phyloP scores from a whole-genome alignment of 116 monocot species.

The Phalaenopsis hybrid region DNA sequence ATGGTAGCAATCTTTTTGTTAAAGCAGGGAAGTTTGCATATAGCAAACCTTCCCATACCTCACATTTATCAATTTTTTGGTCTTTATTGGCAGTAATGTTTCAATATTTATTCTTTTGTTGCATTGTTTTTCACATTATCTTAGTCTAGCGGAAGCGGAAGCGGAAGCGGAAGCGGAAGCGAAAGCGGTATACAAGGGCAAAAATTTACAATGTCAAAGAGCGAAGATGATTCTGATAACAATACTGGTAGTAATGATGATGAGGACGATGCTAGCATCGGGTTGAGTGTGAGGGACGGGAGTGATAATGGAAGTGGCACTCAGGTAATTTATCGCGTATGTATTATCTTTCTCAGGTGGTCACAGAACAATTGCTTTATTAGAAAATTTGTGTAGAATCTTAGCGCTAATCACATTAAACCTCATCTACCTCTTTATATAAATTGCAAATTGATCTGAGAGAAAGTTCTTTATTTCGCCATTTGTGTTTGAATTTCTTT shows the following conservation, averaged over 20 bases:
- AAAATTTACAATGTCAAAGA: conserved; percentile 48
- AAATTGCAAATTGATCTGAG: not conserved
- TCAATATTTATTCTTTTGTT: not conserved
- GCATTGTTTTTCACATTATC: not conserved
- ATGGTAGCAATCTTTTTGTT: not conserved
- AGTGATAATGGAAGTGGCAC: conserved; percentile 89
- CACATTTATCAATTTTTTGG: not conserved
- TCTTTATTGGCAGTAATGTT: not conserved
- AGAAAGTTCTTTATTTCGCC: not conserved
- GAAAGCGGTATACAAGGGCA: conserved; percentile 82
- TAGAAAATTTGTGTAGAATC: not conserved
- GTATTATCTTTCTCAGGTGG: not conserved
- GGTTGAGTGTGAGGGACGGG: conserved; percentile 47
- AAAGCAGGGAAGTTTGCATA: not conserved
- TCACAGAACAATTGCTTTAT: not conserved
- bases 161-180: conserved; percentile 67
- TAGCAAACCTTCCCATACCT: not conserved
- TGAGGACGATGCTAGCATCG: conserved; percentile 40
- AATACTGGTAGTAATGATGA: conserved; percentile 55
- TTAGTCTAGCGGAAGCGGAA: conserved; percentile 95
- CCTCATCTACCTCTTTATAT: not conserved
- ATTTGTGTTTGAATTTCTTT: not conserved
- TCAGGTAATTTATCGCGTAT: conserved; percentile 38
- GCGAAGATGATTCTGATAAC: conserved; percentile 44
- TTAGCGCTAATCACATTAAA: not conserved